phyloP scores from a whole-genome alignment of 306 rosid species.

The Chamaecrista fasciculata region DNA sequence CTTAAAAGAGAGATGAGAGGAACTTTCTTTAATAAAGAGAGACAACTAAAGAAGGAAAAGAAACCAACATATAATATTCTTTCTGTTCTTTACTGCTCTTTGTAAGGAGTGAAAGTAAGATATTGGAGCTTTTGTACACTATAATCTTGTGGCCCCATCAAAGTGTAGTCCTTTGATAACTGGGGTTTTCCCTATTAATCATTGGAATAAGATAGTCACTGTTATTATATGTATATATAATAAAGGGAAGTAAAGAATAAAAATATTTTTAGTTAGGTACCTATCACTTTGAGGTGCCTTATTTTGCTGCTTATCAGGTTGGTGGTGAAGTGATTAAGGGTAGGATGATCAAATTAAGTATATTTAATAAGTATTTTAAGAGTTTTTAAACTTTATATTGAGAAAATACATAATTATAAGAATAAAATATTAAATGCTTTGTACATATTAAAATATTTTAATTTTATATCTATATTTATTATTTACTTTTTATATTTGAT shows the following conservation, averaged over 20 bases:
- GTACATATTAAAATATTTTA: too few relatives aligned
- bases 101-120: slow-evolving; percentile 54
- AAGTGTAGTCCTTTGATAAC: slow-evolving; percentile 52
- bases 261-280: background rate
- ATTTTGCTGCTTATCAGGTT: background rate
- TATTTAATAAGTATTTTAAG: too few relatives aligned
- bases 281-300: background rate
- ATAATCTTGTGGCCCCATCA: slow-evolving; percentile 42
- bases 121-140: slow-evolving; percentile 40
- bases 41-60: slow-evolving; percentile 27
- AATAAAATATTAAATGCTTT: too few relatives aligned
- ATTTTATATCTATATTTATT: too few relatives aligned
- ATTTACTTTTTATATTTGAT: too few relatives aligned
- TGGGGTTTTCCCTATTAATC: slow-evolving; percentile 30
- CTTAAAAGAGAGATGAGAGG: slow-evolving; percentile 30
- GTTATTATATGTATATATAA: background rate
- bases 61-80: too few relatives aligned
- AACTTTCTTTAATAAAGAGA: slow-evolving; percentile 73
- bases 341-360: too few relatives aligned
- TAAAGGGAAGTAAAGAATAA: background rate
- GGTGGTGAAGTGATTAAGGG: background rate
- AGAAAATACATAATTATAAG: too few relatives aligned
- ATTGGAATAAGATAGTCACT: slow-evolving; percentile 24
- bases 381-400: too few relatives aligned
- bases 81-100: slow-evolving; percentile 38